These are phyloP conservation scores for Nemania sp. DNA, from an alignment of 2,329 filamentous ascomycete species.

Conservation along the genomic window DNA sequence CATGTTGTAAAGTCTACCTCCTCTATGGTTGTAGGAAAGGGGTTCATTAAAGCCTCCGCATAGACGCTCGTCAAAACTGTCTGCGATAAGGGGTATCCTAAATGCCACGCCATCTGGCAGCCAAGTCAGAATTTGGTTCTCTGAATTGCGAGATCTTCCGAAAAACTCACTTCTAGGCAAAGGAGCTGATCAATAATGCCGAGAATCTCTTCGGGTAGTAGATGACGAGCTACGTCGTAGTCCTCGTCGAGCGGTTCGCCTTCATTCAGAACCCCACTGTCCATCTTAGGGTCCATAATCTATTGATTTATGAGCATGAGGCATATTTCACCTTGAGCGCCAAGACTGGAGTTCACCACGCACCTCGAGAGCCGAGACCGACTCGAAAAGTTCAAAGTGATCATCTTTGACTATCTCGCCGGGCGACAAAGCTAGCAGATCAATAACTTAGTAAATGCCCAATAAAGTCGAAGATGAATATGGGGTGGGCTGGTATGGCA, in stretches of 20 bases:
- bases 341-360: conserved; percentile 7
- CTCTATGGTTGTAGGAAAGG: conserved; percentile 64
- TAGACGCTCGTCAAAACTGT: conserved; percentile 93
- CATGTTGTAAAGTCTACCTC: conserved; percentile 64
- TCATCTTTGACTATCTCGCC: conserved; percentile 94
- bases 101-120: conserved; percentile 87
- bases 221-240: conserved; percentile 70
- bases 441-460: conserved; percentile 6
- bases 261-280: conserved; percentile 80
- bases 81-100: conserved; percentile 93
- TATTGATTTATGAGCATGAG: conserved; percentile 43
- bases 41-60: conserved; percentile 79
- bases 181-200: conserved; percentile 94
- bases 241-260: conserved; percentile 82
- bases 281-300: conserved; percentile 99
- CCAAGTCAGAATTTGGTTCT: conserved; percentile 6
- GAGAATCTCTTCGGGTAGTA: conserved; percentile 78
- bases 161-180: conserved; percentile 72
- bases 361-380: conserved; percentile 81
- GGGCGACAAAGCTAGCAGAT: conserved; percentile 65
- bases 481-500: conserved; percentile 26
- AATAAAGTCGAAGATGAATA: not conserved
- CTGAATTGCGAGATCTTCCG: not conserved
- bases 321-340: not conserved
- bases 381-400: conserved; percentile 90